Conservation (phyloP, 805 yeast species). For the Pichia scutulata region DNA sequence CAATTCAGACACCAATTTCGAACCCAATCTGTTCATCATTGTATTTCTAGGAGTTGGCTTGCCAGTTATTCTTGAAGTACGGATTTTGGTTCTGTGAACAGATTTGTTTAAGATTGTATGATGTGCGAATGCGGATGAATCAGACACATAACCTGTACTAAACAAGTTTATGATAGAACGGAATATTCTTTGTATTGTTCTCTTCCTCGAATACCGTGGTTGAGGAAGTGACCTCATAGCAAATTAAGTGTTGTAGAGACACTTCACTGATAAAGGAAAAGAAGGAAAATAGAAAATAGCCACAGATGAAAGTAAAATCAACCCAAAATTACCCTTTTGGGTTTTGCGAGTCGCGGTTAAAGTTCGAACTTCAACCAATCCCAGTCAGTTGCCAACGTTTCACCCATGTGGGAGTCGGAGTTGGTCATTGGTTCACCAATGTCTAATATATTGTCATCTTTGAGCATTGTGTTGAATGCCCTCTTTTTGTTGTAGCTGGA, state of each 20-base stretch:
- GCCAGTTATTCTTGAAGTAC: conserved; percentile 26
- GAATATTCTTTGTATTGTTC: conserved; percentile 28
- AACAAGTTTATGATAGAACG: conserved; percentile 26
- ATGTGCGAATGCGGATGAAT: conserved; percentile 25
- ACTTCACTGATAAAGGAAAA: not conserved
- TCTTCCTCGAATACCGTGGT: conserved; percentile 28
- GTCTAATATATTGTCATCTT: conserved; percentile 6
- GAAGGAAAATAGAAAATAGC: not conserved
- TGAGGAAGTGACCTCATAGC: conserved; percentile 32
- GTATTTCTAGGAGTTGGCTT: conserved; percentile 25
- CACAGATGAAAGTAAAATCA: not conserved
- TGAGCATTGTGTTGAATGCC: conserved; percentile 2
- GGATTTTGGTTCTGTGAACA: conserved; percentile 22
- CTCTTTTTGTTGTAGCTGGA: conserved; percentile 6
- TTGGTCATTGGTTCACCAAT: conserved; percentile 13
- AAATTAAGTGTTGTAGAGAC: not conserved
- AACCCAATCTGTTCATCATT: conserved; percentile 17
- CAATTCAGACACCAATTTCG: conserved; percentile 19
- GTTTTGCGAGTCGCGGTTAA: not conserved
- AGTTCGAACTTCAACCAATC: conserved; percentile 31
- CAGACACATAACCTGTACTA: conserved; percentile 29
- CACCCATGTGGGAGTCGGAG: conserved; percentile 27
- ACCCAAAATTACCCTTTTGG: not conserved
- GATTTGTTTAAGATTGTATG: conserved; percentile 17
- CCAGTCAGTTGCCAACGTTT: conserved; percentile 29